Conservation (phyloP, 306 rosid species). For the Argentina anserina region DNA sequence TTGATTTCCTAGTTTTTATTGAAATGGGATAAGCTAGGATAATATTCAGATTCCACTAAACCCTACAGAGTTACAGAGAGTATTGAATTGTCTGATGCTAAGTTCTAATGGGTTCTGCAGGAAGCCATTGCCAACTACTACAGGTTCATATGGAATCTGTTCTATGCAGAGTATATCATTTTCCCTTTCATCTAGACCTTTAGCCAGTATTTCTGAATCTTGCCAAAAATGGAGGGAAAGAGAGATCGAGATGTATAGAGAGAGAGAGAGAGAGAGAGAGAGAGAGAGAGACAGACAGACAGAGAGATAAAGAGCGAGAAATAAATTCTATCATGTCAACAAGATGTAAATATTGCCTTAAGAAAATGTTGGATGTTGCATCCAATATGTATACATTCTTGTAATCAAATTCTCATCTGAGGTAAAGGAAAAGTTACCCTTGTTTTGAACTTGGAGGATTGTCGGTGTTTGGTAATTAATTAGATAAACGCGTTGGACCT, state of each 20-base stretch:
- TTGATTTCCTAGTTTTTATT: not conserved
- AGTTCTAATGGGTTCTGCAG: conserved; percentile 49
- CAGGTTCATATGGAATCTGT: conserved; percentile 91
- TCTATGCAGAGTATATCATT: conserved; percentile 80
- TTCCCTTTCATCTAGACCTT: conserved; percentile 74
- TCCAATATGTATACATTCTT: not conserved
- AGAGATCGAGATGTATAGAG: conserved; percentile 11
- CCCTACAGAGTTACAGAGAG: not conserved
- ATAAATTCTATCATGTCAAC: not conserved
- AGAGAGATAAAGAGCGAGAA: conserved; percentile 4
- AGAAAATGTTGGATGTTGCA: not conserved
- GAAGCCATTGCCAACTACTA: conserved; percentile 81
- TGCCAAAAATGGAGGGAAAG: not conserved
- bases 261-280: not conserved
- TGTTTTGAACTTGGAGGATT: not conserved
- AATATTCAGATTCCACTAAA: not conserved
- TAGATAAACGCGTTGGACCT: not conserved
- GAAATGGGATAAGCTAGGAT: not conserved
- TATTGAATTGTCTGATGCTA: conserved; percentile 6
- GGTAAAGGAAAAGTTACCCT: not conserved
- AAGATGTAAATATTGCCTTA: conserved; percentile 1
- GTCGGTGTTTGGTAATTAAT: not conserved
- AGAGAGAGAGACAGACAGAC: not conserved
- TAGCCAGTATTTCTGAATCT: conserved; percentile 3
- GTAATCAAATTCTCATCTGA: not conserved